Base-by-base conservation (phyloP, 495 filamentous ascomycete species). In the Penicillium pulvis region DNA sequence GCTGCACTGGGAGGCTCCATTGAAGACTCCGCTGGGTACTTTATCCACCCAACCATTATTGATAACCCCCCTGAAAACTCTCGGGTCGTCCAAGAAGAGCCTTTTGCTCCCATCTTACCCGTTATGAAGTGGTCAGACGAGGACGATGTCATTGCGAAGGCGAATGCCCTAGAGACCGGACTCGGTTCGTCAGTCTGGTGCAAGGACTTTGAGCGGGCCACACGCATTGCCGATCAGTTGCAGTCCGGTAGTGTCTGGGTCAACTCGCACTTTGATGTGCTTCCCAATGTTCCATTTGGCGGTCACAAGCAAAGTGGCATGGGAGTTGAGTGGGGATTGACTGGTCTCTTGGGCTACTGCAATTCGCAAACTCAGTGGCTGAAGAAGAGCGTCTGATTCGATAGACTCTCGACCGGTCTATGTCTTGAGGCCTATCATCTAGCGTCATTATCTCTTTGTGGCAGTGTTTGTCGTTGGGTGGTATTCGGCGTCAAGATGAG, bases 221-320 rank as follows among this genome's bases (percentile, higher is more conserved):
- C 77, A 33, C 59, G 73, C 3, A 77, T 88, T 28, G 85, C 82
- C 0, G 58, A 72, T 16, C 71, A 73, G 35, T 69, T 88, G 23
- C 74, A 82, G 59, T 78, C 81, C 0, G 85, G 85, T 3, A 77
- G 66, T 20, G 83, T 87, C 20, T 87, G 80, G 79, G 81, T 87
- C 42, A 87, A 87, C 51, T 63, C 63, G 4, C 72, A 70, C 43
- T 80, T 83, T 62, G 75, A 78, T 58, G 70, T 76, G 0, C 73
- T 67, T 14, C 81, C 81, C 19, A 78, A 77, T 56, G 81, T 78
- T 1, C 81, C 80, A 50, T 89, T 89, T 63, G 80, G 74, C 16
- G 87, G 87, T 16, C 80, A 84, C 66, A 89, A 90, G 77, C 77
- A 86, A 58, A 83, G 79, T 57, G 87, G 88, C 1, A 81, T 87